These are phyloP conservation scores for Amorphotheca resinae DNA, from an alignment of 495 filamentous ascomycete genomes.

Conservation along the genomic window DNA sequence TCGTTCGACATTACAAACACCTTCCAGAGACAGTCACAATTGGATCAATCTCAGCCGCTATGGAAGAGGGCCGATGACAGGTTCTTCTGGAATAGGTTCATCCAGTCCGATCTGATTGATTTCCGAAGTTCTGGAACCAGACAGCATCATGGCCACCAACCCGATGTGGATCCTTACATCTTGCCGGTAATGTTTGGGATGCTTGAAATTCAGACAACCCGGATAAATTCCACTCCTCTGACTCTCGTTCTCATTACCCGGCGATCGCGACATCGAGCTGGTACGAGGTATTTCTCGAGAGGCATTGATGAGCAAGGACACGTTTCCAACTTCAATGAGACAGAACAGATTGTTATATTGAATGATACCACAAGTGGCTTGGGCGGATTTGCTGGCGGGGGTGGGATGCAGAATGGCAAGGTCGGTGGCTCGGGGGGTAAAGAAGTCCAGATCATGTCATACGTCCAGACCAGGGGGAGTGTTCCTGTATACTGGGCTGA, in stretches of 20 bases:
- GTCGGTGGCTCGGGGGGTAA: conserved; percentile 39
- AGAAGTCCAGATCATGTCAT: conserved; percentile 81
- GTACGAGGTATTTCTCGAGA: conserved; percentile 87
- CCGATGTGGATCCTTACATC: conserved; percentile 81
- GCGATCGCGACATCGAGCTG: conserved; percentile 70
- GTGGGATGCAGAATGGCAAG: conserved; percentile 59
- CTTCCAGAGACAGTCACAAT: conserved; percentile 80
- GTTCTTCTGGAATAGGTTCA: conserved; percentile 96
- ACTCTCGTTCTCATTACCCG: conserved; percentile 82
- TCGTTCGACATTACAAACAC: conserved; percentile 87
- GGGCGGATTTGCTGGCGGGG: conserved; percentile 69
- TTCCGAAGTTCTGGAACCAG: conserved; percentile 46
- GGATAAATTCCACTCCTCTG: conserved; percentile 66
- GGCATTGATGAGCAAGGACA: conserved; percentile 89
- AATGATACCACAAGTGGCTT: conserved; percentile 62
- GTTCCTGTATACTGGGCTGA: conserved; percentile 94
- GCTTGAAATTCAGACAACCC: conserved; percentile 72
- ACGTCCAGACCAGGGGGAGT: conserved; percentile 91
- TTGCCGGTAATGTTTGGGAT: conserved; percentile 91
- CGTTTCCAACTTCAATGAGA: conserved; percentile 96
- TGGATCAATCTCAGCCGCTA: conserved; percentile 54
- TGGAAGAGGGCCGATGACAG: conserved; percentile 93
- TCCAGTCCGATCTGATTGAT: conserved; percentile 84
- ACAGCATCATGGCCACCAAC: conserved; percentile 52
- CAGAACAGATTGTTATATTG: conserved; percentile 78